Evolutionary conservation across 1,284 basidiomycete genomes (phyloP).

Genomic region (Phellopilus nigrolimitatus): DNA sequence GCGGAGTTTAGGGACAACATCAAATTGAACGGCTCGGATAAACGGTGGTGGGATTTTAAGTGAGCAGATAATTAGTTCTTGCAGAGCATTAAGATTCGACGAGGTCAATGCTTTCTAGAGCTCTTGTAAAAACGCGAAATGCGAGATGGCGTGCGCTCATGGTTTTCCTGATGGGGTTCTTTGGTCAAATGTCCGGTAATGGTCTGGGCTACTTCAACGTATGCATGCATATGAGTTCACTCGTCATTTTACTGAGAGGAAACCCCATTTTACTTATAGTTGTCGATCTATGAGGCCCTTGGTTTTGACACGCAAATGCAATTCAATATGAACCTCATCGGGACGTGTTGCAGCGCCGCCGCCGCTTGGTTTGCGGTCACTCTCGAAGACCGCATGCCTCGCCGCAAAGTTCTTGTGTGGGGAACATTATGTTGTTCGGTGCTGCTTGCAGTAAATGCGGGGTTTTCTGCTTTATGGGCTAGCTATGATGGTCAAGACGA

Average conservation of each 20-base stretch:
- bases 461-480: constrained; percentile 27
- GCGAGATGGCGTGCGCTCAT: constrained; percentile 26
- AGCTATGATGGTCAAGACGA: constrained; percentile 18
- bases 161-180: constrained; percentile 29
- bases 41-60: constrained; percentile 41
- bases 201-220: constrained; percentile 20
- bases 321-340: constrained; percentile 35
- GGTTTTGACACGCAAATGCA: constrained; percentile 26
- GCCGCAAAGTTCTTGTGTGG: constrained; percentile 17
- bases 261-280: constrained; percentile 25
- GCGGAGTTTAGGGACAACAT: constrained; percentile 42
- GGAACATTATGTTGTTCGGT: constrained; percentile 27
- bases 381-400: constrained; percentile 19
- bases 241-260: neutral
- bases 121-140: constrained; percentile 21
- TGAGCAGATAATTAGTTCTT: constrained; percentile 20
- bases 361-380: constrained; percentile 15
- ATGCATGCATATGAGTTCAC: neutral
- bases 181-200: constrained; percentile 23
- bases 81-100: constrained; percentile 21
- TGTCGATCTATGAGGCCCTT: constrained; percentile 19
- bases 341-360: constrained; percentile 12
- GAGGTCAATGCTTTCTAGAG: neutral
- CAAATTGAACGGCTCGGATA: constrained; percentile 38
- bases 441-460: constrained; percentile 28